Conservation (phyloP, 2,329 filamentous ascomycete species). For the Xylariaceae sp. region DNA sequence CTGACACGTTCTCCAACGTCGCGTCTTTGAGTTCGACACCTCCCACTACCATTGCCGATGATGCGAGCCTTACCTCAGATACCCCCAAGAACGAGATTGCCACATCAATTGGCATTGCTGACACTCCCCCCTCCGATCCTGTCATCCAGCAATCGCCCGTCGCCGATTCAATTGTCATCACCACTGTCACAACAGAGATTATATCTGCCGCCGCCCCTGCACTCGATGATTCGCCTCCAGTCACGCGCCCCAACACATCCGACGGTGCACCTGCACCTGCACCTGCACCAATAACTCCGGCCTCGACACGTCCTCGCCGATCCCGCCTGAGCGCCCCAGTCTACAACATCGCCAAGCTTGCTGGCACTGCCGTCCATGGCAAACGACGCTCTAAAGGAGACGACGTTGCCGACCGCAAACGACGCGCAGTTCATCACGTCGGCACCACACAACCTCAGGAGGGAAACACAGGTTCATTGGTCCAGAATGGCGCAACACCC, state of each 20-base stretch:
- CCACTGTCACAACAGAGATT: conserved; percentile 14
- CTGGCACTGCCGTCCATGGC: conserved; percentile 58
- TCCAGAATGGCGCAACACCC: conserved; percentile 19
- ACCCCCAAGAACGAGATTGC: conserved; percentile 59
- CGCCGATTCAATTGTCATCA: conserved; percentile 26
- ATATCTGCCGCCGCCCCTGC: conserved; percentile 3
- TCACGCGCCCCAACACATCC: conserved; percentile 12
- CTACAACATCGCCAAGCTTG: conserved; percentile 64
- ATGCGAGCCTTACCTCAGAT: conserved; percentile 52
- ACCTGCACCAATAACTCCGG: conserved; percentile 19
- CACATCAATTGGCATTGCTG: conserved; percentile 47
- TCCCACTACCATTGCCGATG: conserved; percentile 62
- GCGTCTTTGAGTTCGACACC: conserved; percentile 60
- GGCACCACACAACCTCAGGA: conserved; percentile 29
- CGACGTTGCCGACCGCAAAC: conserved; percentile 40
- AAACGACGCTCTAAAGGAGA: conserved; percentile 53
- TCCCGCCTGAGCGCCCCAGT: conserved; percentile 52
- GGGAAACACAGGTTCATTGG: conserved; percentile 17
- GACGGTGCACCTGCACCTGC: conserved; percentile 12
- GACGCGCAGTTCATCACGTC: conserved; percentile 44
- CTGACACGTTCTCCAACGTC: conserved; percentile 46
- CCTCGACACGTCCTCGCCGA: conserved; percentile 50
- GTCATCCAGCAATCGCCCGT: conserved; percentile 19
- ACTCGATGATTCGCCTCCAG: conserved; percentile 5
- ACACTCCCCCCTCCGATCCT: conserved; percentile 21